Evolutionary conservation across 1,284 basidiomycete species (phyloP).

Genomic region (Leucoagaricus sp.): DNA sequence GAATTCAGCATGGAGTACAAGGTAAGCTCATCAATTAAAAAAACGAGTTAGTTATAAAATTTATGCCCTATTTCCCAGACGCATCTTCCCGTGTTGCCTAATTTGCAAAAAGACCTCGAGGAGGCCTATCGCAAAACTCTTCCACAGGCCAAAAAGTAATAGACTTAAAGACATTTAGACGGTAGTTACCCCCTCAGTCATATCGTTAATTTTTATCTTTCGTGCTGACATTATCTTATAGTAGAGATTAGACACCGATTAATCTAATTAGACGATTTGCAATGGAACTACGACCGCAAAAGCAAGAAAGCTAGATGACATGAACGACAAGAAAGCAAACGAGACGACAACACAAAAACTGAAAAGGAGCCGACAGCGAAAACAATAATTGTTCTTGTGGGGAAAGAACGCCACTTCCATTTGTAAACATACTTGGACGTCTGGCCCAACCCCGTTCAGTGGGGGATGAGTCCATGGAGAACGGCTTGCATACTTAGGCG

Average conservation of each 20-base stretch:
- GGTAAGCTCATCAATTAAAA: slow-evolving; percentile 43
- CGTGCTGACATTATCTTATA: slow-evolving; percentile 1
- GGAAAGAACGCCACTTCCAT: too few relatives aligned
- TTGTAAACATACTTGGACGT: too few relatives aligned
- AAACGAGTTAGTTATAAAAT: slow-evolving; percentile 1
- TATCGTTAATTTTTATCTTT: slow-evolving; percentile 1
- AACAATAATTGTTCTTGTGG: neutral
- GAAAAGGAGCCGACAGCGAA: neutral
- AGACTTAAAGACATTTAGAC: neutral
- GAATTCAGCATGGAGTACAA: slow-evolving; percentile 98
- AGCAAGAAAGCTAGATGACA: neutral
- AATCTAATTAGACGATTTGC: neutral
- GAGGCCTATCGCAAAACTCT: slow-evolving; percentile 51
- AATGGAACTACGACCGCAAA: neutral
- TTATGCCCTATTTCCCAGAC: slow-evolving; percentile 21
- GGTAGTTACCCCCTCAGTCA: slow-evolving; percentile 7
- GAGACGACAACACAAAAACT: too few relatives aligned
- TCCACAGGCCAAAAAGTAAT: slow-evolving; percentile 38
- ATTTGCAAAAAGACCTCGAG: slow-evolving; percentile 60
- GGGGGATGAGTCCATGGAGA: too few relatives aligned
- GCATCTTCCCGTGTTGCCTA: slow-evolving; percentile 22
- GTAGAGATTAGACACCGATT: neutral
- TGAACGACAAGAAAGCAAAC: too few relatives aligned
- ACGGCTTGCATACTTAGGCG: too few relatives aligned
- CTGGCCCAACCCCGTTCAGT: too few relatives aligned